A percentile compares a stretch with the other conserved stretches of the same genome.
Evolutionary conservation across 371 early-diverging fungal species (phyloP).

Genomic region (Nematocida sp.): DNA sequence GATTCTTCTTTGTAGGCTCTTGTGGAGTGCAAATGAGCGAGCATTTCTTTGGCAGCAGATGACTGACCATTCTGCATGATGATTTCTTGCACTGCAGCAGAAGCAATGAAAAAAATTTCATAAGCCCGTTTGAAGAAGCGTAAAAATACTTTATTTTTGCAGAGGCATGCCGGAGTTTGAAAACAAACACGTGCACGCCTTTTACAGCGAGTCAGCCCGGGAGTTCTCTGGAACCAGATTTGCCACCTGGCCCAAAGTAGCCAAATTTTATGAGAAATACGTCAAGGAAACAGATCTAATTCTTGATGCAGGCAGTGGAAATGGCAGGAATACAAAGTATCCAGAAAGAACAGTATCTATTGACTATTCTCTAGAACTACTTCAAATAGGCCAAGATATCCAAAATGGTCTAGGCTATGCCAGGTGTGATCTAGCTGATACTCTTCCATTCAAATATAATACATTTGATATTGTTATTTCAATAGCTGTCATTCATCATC

Average conservation of each 20-base stretch:
- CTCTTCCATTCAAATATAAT: constrained; percentile 35
- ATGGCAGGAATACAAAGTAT: constrained; percentile 58
- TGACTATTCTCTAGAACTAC: constrained; percentile 53
- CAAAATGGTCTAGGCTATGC: constrained; percentile 4
- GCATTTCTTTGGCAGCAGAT: constrained; percentile 22
- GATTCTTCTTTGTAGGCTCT: not conserved
- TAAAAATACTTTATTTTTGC: too few relatives aligned
- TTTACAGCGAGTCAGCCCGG: constrained; percentile 54
- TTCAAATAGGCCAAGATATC: constrained; percentile 22
- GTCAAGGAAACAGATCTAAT: constrained; percentile 25
- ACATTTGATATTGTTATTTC: constrained; percentile 61
- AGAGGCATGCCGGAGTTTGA: constrained; percentile 56
- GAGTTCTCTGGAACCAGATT: constrained; percentile 58
- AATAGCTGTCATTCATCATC: constrained; percentile 64
- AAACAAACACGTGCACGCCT: constrained; percentile 59
- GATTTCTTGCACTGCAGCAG: constrained; percentile 45
- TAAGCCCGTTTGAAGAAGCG: not conserved
- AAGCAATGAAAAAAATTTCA: constrained; percentile 49
- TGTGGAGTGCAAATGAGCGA: not conserved
- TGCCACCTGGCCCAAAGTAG: constrained; percentile 59
- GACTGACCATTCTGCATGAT: not conserved
- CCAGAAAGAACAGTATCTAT: constrained; percentile 52
- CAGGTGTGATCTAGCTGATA: constrained; percentile 47
- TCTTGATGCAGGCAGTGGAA: constrained; percentile 63
- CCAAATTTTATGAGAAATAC: constrained; percentile 52